Conservation (phyloP, 2,329 filamentous ascomycete species). For the Diaporthe sp. region DNA sequence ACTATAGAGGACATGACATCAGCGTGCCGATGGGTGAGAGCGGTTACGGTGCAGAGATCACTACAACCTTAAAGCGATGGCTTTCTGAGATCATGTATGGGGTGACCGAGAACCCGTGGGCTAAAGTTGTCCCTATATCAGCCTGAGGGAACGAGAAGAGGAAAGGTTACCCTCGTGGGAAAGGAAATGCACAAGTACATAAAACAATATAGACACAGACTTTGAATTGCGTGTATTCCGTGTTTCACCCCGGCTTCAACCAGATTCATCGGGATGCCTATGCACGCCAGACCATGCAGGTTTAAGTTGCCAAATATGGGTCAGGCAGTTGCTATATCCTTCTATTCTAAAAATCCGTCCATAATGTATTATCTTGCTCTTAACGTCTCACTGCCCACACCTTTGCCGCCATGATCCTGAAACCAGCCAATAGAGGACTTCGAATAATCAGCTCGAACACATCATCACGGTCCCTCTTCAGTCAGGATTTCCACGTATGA, state of each 20-base stretch:
- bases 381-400: rapidly evolving
- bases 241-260: neutral
- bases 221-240: too few species aligned
- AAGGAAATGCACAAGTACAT: too few species aligned
- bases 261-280: neutral
- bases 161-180: too few species aligned
- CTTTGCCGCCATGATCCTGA: too few species aligned
- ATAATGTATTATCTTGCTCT: neutral
- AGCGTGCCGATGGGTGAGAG: neutral
- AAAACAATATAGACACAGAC: too few species aligned
- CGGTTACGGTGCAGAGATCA: neutral
- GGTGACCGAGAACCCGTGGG: rapidly evolving
- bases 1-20: neutral
- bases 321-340: too few species aligned
- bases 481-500: rapidly evolving
- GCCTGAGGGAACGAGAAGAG: neutral
- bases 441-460: neutral
- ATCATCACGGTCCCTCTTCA: neutral
- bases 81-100: neutral
- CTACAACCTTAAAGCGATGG: neutral
- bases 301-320: too few species aligned
- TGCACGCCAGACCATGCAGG: neutral
- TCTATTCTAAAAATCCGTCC: neutral
- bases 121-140: neutral
- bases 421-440: too few species aligned